These are phyloP conservation scores for Linanthus parryae DNA, from an alignment of 148 eudicot genomes.

Conservation along the genomic window DNA sequence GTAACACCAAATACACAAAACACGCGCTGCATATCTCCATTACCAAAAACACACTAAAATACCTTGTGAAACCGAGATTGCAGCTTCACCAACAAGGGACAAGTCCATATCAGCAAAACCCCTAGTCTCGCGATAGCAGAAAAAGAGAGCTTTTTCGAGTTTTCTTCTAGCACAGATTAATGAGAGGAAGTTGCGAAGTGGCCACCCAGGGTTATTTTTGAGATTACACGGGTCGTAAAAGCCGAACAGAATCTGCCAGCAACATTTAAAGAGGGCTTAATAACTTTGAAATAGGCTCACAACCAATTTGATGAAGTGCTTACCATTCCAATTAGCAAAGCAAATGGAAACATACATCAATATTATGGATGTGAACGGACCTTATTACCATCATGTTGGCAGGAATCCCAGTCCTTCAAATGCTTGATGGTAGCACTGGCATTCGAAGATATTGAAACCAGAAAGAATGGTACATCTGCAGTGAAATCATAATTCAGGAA, in stretches of 20 bases:
- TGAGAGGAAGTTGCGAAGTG: constrained; percentile 78
- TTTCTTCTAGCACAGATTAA: constrained; percentile 65
- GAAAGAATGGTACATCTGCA: constrained; percentile 79
- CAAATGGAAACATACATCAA: constrained; percentile 4
- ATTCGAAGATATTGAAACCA: constrained; percentile 51
- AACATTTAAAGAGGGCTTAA: constrained; percentile 12
- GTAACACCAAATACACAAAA: constrained; percentile 2
- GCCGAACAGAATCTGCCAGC: constrained; percentile 71
- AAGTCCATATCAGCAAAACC: constrained; percentile 75
- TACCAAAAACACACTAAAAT: no score
- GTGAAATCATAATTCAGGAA: constrained; percentile 11
- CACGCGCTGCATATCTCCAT: neutral
- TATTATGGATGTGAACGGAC: constrained; percentile 24
- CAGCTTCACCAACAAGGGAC: constrained; percentile 78
- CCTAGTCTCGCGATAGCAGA: constrained; percentile 87
- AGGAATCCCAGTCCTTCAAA: constrained; percentile 72
- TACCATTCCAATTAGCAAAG: neutral
- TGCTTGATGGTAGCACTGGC: constrained; percentile 52
- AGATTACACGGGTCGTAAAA: constrained; percentile 94
- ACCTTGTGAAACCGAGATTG: constrained; percentile 76
- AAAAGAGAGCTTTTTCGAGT: constrained; percentile 47
- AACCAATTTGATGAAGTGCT: neutral
- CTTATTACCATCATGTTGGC: constrained; percentile 57
- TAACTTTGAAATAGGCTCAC: neutral
- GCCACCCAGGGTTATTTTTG: constrained; percentile 85